Percentiles rank a stretch among this genome's conserved stretches.
phyloP scores from a whole-genome alignment of 2,329 filamentous ascomycete species.

The Cladorrhinum sp. region DNA sequence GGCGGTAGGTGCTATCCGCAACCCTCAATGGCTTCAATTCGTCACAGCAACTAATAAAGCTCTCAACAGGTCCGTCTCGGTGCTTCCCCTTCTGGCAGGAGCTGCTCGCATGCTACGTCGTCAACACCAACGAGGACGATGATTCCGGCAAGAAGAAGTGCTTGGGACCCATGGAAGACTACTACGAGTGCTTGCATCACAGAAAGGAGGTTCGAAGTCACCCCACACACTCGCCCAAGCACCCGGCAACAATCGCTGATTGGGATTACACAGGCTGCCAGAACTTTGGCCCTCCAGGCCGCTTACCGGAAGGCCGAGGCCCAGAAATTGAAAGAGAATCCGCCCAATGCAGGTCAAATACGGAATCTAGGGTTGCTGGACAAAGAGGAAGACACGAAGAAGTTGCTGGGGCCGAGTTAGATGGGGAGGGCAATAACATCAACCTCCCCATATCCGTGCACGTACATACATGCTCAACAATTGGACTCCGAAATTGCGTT shows the following conservation, averaged over 20 bases:
- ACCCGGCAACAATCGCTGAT: constrained; percentile 11
- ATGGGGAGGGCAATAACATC: constrained; percentile 2
- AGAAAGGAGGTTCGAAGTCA: constrained; percentile 78
- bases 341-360: constrained; percentile 81
- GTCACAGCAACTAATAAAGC: constrained; percentile 9
- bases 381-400: constrained; percentile 76
- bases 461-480: constrained; percentile 11
- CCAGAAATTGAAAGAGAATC: constrained; percentile 72
- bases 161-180: constrained; percentile 81
- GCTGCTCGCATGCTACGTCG: constrained; percentile 94
- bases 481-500: background rate
- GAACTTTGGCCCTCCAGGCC: constrained; percentile 73
- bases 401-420: constrained; percentile 44
- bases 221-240: background rate
- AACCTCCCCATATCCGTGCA: constrained; percentile 16
- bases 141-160: constrained; percentile 85
- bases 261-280: constrained; percentile 59
- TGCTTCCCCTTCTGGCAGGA: constrained; percentile 99
- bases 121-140: constrained; percentile 81
- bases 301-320: constrained; percentile 81
- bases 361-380: constrained; percentile 79
- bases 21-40: constrained; percentile 14
- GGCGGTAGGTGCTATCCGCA: constrained; percentile 58
- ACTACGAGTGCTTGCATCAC: constrained; percentile 98
- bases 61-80: constrained; percentile 57